These are phyloP conservation scores for Morella rubra DNA, from an alignment of 306 rosid genomes.

Conservation along the genomic window DNA sequence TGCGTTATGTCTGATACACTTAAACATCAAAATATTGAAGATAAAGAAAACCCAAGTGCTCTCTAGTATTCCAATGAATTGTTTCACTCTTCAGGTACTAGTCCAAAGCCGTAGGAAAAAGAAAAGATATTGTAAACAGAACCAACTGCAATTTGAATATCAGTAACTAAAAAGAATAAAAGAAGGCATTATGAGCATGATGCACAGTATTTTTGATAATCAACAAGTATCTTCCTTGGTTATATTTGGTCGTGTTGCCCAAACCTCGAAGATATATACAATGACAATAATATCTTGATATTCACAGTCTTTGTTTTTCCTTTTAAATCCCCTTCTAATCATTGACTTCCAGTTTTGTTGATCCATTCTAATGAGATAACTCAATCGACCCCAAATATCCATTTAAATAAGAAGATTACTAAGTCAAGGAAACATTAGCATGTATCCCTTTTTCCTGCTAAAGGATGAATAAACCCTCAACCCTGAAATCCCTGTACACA, in stretches of 20 bases:
- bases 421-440: not conserved
- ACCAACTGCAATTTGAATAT: not conserved
- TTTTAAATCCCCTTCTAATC: not conserved
- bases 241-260: not conserved
- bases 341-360: not conserved
- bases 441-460: not conserved
- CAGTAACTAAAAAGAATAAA: not conserved
- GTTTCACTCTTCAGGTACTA: not conserved
- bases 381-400: not conserved
- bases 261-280: not conserved
- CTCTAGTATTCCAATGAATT: too few relatives aligned
- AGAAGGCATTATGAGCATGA: not conserved
- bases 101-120: not conserved
- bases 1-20: not conserved
- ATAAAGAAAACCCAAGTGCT: slow-evolving; percentile 1
- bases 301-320: not conserved
- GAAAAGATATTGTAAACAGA: not conserved
- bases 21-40: not conserved
- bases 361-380: not conserved
- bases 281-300: not conserved
- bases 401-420: not conserved
- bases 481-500: not conserved
- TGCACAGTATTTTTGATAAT: not conserved
- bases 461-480: not conserved
- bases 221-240: not conserved